Conservation (phyloP, 441 rosid genomes). For the Corymbia calophylla region DNA sequence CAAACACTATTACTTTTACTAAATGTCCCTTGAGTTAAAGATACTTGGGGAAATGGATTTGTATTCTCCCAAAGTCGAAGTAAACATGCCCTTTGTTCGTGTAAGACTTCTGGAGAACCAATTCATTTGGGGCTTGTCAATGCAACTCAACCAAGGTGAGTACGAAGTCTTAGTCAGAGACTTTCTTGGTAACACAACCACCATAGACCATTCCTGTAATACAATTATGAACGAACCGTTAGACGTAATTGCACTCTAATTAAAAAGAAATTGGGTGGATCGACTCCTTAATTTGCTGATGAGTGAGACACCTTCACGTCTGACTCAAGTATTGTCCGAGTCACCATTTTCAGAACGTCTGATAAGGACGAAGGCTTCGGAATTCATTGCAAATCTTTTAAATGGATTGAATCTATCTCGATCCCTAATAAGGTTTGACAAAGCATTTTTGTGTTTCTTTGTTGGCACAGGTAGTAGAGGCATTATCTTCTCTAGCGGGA, state of each 20-base stretch:
- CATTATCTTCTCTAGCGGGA: not conserved
- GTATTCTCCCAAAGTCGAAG: too few relatives aligned
- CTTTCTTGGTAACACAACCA: not conserved
- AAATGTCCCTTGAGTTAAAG: too few relatives aligned
- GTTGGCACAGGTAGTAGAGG: not conserved
- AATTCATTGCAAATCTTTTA: not conserved
- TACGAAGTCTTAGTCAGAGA: not conserved
- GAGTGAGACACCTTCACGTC: not conserved
- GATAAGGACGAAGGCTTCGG: not conserved
- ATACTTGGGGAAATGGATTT: too few relatives aligned
- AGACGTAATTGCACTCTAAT: not conserved
- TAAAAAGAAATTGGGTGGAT: not conserved
- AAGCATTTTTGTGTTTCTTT: not conserved
- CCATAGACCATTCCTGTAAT: not conserved
- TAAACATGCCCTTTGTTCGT: too few relatives aligned
- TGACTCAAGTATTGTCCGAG: not conserved
- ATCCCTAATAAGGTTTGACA: not conserved
- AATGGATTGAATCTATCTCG: not conserved
- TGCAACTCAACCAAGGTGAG: not conserved
- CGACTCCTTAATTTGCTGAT: not conserved
- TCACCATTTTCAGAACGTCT: not conserved
- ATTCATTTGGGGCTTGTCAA: not conserved
- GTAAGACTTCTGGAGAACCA: not conserved
- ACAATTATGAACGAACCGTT: not conserved
- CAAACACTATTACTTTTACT: too few relatives aligned